Evolutionary conservation across 192 early-diverging fungal genomes (phyloP).

Genomic region (Coemansia guatemalensis): DNA sequence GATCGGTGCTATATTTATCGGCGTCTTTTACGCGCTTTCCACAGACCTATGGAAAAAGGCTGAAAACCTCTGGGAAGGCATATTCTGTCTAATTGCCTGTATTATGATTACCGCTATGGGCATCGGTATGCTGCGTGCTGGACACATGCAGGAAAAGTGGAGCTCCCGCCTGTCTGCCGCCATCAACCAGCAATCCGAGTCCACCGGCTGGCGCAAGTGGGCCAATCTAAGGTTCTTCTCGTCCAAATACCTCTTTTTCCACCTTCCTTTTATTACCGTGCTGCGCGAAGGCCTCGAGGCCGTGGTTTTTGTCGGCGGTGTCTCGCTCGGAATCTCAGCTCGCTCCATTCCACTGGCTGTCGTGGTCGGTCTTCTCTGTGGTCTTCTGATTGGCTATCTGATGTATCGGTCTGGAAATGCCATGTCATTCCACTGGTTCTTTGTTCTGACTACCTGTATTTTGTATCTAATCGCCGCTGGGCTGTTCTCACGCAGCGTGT

Average conservation of each 20-base stretch:
- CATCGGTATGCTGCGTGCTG: conserved; percentile 74
- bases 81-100: conserved; percentile 74
- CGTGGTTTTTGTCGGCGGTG: conserved; percentile 88
- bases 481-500: conserved; percentile 67
- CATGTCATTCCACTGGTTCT: conserved; percentile 79
- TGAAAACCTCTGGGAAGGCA: conserved; percentile 84
- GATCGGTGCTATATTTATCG: conserved; percentile 77
- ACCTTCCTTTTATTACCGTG: conserved; percentile 84
- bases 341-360: conserved; percentile 80
- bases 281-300: conserved; percentile 87
- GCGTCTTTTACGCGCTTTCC: conserved; percentile 65
- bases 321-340: conserved; percentile 62
- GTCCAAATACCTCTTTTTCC: conserved; percentile 69
- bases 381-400: conserved; percentile 66
- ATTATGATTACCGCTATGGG: conserved; percentile 81
- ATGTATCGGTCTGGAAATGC: conserved; percentile 71
- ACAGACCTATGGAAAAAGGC: conserved; percentile 59
- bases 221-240: conserved; percentile 44
- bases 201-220: conserved; percentile 30
- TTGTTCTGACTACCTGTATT: conserved; percentile 66
- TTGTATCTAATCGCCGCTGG: conserved; percentile 83
- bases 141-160: conserved; percentile 79
- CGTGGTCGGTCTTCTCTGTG: conserved; percentile 68
- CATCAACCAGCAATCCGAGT: conserved; percentile 46
- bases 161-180: conserved; percentile 57